phyloP scores from a whole-genome alignment of 257 asterid species.

The Plantago elongata region DNA sequence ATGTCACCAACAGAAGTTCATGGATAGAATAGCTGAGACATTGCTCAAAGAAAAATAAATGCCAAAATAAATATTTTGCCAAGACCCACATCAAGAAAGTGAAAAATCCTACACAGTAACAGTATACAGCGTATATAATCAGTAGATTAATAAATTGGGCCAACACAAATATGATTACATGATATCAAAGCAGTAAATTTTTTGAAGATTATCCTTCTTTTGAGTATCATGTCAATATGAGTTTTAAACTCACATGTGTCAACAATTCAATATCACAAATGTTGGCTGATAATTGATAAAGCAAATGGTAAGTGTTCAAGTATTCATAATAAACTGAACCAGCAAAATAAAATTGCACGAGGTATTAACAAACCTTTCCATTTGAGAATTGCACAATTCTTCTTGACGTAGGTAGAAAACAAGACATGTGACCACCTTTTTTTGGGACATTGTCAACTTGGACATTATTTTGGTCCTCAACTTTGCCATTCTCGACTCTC shows the following conservation, averaged over 20 bases:
- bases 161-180: background rate
- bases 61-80: background rate
- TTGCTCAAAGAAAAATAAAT: constrained; percentile 2
- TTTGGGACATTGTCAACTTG: constrained; percentile 23
- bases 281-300: background rate
- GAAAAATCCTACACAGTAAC: constrained; percentile 4
- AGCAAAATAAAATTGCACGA: constrained; percentile 4
- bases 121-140: constrained; percentile 7
- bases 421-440: constrained; percentile 54
- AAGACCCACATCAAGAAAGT: background rate
- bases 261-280: no score
- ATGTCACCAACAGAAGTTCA: constrained; percentile 3
- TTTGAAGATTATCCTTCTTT: no score
- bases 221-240: no score
- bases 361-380: constrained; percentile 55
- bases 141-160: background rate
- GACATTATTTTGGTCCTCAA: constrained; percentile 28
- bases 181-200: background rate
- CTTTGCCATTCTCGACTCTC: constrained; percentile 30
- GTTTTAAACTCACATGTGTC: no score
- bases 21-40: constrained; percentile 1
- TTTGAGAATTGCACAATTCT: constrained; percentile 92
- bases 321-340: background rate
- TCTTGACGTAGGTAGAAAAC: constrained; percentile 90
- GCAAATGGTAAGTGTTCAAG: constrained; percentile 2